These are phyloP conservation scores for Apiospora sp. DNA, from an alignment of 2,329 filamentous ascomycete genomes.

Conservation along the genomic window DNA sequence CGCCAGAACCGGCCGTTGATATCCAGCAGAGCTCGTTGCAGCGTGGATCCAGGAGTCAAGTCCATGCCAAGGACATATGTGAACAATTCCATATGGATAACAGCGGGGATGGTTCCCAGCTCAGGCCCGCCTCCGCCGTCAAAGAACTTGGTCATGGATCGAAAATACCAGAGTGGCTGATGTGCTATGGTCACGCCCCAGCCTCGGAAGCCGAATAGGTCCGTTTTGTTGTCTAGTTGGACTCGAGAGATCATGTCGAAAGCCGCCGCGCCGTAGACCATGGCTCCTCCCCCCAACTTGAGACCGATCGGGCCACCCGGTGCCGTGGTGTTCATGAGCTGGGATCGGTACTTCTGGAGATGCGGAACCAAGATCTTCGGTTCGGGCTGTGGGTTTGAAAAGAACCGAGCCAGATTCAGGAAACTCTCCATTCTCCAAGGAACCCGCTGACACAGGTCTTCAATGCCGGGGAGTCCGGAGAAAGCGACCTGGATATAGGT, in stretches of 20 bases:
- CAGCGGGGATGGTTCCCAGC: neutral
- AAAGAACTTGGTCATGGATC: neutral
- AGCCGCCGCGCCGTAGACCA: neutral
- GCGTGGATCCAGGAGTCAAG: neutral
- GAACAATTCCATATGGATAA: too few relatives aligned
- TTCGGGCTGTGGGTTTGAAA: neutral
- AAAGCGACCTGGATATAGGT: neutral
- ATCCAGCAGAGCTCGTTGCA: neutral
- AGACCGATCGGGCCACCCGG: too few relatives aligned
- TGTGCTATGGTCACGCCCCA: neutral
- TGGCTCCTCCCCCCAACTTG: neutral
- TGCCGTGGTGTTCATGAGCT: too few relatives aligned
- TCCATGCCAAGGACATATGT: neutral
- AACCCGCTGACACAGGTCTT: neutral
- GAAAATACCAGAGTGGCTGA: neutral
- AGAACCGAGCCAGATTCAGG: neutral
- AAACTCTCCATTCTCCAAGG: constrained; percentile 1
- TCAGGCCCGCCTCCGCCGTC: neutral
- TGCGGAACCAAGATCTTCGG: neutral
- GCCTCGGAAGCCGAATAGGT: neutral
- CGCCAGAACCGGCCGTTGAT: neutral
- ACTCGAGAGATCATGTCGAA: neutral
- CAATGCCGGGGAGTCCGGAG: neutral
- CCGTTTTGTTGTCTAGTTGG: neutral
- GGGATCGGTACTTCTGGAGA: neutral